Evolutionary conservation across 1,139 yeast species (phyloP), one percentile per base, ranked within the genome.

Genomic region (Nematodospora anomalae): DNA sequence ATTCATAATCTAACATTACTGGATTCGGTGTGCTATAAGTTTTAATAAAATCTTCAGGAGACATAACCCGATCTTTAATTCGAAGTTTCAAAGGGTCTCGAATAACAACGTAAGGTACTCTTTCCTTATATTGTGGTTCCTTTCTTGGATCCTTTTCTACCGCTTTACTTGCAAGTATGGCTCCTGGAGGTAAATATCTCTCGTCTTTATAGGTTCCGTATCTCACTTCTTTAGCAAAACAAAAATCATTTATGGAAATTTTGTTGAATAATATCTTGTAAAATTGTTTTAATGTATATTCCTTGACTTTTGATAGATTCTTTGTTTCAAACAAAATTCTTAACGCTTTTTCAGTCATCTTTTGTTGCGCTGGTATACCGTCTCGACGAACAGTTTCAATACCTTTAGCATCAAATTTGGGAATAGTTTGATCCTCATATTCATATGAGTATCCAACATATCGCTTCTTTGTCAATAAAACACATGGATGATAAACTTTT

Each of bases 361-460:
- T 83, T 58, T 79, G 95, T 48, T 86, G 95, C 0, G 96, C 96
- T 0, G 95, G 95, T 12, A 90, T 84, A 0, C 97, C 97, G 59
- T 92, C 98, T 46, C 98, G 67, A 43, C 98, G 60, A 0, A 92
- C 85, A 0, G 97, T 92, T 57, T 92, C 98, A 12, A 88, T 89
- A 1, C 98, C 98, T 51, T 92, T 92, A 3, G 98, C 97, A 63
- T 92, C 97, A 57, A 92, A 90, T 21, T 62, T 72, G 0, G 96
- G 88, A 6, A 47, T 60, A 3, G 37, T 48, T 49, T 85, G 90
- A 12, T 60, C 61, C 27, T 67, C 73, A 23, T 59, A 54, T 46
- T 86, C 96, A 57, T 74, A 90, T 38, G 85, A 73, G 52, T 58
- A 79, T 0, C 98, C 98, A 15, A 89, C 96, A 54, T 92, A 92